Evolutionary conservation across 1,139 yeast species (phyloP).

Genomic region (Sugiyamaella xylanicola): DNA sequence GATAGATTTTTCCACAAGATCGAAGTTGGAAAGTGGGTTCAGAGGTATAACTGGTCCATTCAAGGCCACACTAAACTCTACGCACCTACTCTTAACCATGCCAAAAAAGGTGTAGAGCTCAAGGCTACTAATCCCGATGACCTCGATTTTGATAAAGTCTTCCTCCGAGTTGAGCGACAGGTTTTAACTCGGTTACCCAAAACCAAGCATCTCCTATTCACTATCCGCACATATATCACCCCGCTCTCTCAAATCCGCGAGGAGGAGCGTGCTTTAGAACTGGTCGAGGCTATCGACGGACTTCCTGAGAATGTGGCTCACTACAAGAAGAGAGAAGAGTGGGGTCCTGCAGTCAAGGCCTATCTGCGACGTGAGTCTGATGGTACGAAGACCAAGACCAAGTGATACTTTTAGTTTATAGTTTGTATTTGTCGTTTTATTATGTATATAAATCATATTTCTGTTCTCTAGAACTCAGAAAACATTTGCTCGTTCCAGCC

Average conservation of each 20-base stretch:
- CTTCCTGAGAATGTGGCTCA: slow-evolving; percentile 60
- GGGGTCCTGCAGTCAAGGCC: slow-evolving; percentile 66
- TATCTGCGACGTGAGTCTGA: slow-evolving; percentile 41
- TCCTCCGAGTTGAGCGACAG: slow-evolving; percentile 65
- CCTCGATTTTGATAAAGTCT: slow-evolving; percentile 58
- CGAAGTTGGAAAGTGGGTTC: slow-evolving; percentile 55
- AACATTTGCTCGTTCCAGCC: too few species aligned
- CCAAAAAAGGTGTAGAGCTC: slow-evolving; percentile 37
- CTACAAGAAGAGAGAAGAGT: slow-evolving; percentile 60
- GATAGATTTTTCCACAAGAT: slow-evolving; percentile 59
- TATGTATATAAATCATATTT: not conserved
- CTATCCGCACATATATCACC: slow-evolving; percentile 64
- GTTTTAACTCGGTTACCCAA: slow-evolving; percentile 59
- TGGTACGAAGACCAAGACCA: slow-evolving; percentile 11
- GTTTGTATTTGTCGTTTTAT: not conserved
- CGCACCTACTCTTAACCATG: slow-evolving; percentile 57
- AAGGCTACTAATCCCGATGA: slow-evolving; percentile 47
- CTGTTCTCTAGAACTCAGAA: not conserved
- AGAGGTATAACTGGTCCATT: slow-evolving; percentile 63
- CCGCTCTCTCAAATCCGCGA: slow-evolving; percentile 58
- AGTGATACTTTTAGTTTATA: too few species aligned
- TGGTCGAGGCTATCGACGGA: slow-evolving; percentile 59
- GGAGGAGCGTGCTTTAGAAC: slow-evolving; percentile 48
- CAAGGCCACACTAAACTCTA: slow-evolving; percentile 57
- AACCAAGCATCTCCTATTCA: slow-evolving; percentile 56